Evolutionary conservation across 495 filamentous ascomycete species (phyloP), one percentile per base, ranked within the genome.

Genomic region (Penicillium crystallinum): DNA sequence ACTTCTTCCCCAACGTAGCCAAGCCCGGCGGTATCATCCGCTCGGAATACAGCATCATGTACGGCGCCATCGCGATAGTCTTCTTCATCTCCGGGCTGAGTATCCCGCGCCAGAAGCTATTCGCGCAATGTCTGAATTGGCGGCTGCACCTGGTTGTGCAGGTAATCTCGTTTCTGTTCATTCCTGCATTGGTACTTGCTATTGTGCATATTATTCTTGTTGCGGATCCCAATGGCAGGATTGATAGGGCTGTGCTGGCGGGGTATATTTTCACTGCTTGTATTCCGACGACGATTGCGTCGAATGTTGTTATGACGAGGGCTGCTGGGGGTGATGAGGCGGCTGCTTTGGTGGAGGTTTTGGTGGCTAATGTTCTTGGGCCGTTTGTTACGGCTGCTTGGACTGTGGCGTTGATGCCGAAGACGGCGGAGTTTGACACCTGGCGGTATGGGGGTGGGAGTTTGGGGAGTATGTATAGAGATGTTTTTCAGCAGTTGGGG

Each of bases 241-340:
- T 79, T 50, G 72, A 79, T 46, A 68, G 71, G 8, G 75, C 76
- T 42, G 70, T 81, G 45, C 55, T 81, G 51, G 73, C 78, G 2
- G 78, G 77, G 17, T 80, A 80, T 62, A 70, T 80, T 12, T 69
- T 79, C 22, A 72, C 76, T 11, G 68, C 75, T n/a, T 80, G 77
- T 57, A 79, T 80, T n/a, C 78, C 77, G 9, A 81, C 78, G 6
- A 81, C 77, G 6, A 77, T 81, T 47, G 78, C 78, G 6, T 80
- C 77, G 50, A 81, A 81, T 62, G 77, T 81, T 30, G 77, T 81
- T 4, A 81, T 80, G 77, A 80, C 77, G 29, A 66, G 75, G 21
- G 68, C 75, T 14, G 73, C 77, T 5, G 77, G 78, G 4, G 77
- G 78, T 5, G 78, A 80, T 50, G 78, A 81, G 58, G 77, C 77